Evolutionary conservation across 2,329 filamentous ascomycete genomes (phyloP).

Genomic region (Aspergillus floridensis): DNA sequence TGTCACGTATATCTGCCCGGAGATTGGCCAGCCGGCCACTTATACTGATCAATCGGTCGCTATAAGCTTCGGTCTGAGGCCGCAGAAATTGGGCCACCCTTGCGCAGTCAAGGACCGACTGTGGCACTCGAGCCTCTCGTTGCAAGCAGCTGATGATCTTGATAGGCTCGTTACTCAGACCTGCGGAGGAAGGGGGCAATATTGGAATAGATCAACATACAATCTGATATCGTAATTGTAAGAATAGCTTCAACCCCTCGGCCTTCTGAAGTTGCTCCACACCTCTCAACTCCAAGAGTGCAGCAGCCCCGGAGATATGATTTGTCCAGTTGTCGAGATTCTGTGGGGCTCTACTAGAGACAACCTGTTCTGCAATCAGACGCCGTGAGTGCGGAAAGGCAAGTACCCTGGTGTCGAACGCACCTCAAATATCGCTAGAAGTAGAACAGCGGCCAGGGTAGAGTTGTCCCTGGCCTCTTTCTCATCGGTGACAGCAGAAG

Average conservation of each 20-base stretch:
- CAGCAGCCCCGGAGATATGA: conserved; percentile 60
- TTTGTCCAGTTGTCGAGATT: conserved; percentile 54
- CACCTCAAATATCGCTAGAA: conserved; percentile 63
- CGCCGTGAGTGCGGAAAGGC: not conserved
- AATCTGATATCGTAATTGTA: conserved; percentile 58
- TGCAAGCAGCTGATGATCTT: conserved; percentile 40
- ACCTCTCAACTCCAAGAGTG: conserved; percentile 52
- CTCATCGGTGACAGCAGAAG: conserved; percentile 31
- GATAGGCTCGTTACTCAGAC: conserved; percentile 7
- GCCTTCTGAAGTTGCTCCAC: conserved; percentile 38
- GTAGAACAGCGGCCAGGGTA: conserved; percentile 54
- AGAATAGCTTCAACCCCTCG: conserved; percentile 52
- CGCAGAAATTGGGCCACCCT: conserved; percentile 30
- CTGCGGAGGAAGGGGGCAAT: not conserved
- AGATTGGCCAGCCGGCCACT: conserved; percentile 32
- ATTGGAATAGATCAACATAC: conserved; percentile 35
- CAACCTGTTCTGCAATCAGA: conserved; percentile 26
- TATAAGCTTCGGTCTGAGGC: conserved; percentile 26
- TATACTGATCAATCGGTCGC: conserved; percentile 30
- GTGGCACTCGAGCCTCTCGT: conserved; percentile 29
- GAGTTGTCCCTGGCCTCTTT: conserved; percentile 40
- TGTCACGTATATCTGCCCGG: conserved; percentile 31
- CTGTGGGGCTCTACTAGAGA: conserved; percentile 43
- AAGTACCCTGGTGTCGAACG: conserved; percentile 11
- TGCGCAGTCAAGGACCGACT: conserved; percentile 32